phyloP scores from a whole-genome alignment of 345 rosid species.

The Hevea brasiliensis region DNA sequence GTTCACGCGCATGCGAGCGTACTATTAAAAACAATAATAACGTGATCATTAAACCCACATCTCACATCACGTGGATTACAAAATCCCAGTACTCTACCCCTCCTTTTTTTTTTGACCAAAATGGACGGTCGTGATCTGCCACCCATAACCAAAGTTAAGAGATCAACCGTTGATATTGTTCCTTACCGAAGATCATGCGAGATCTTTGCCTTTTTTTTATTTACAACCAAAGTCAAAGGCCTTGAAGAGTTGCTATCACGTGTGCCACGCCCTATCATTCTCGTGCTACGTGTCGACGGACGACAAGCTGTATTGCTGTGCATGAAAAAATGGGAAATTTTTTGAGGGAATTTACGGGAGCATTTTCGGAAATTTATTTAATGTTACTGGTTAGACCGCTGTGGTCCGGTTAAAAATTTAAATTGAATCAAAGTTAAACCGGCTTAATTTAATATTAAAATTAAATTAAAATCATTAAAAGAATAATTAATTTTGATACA shows the following conservation, averaged over 20 bases:
- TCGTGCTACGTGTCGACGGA: background rate
- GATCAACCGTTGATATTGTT: slow-evolving; percentile 15
- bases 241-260: background rate
- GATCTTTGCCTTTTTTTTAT: slow-evolving; percentile 9
- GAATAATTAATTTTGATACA: no score
- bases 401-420: no score
- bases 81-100: slow-evolving; percentile 1
- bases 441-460: no score
- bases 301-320: background rate
- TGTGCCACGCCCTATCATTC: slow-evolving; percentile 10
- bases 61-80: slow-evolving; percentile 25
- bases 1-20: slow-evolving; percentile 44
- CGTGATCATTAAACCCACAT: slow-evolving; percentile 33
- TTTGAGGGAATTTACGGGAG: background rate
- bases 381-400: no score
- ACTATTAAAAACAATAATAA: slow-evolving; percentile 25
- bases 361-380: no score
- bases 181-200: slow-evolving; percentile 6
- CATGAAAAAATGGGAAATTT: background rate
- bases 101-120: background rate
- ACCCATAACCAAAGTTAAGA: background rate
- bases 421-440: no score
- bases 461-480: no score
- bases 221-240: slow-evolving; percentile 12
- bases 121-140: slow-evolving; percentile 8